phyloP scores from a whole-genome alignment of 2,329 filamentous ascomycete species.

The Xylariaceae sp. region DNA sequence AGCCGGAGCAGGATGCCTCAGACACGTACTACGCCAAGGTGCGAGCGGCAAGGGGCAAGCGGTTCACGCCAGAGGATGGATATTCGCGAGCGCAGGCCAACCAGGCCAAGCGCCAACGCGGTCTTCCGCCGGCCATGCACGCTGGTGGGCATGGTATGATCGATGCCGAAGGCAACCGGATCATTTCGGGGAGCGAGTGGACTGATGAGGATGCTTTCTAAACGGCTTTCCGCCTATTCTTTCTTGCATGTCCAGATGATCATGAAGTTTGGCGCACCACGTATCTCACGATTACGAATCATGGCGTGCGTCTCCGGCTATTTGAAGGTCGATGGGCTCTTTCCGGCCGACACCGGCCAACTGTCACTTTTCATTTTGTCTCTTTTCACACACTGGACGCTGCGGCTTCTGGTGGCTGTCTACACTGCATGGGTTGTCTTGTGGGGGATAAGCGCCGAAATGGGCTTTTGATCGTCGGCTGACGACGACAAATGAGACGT shows the following conservation, averaged over 20 bases:
- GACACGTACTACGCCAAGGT: slow-evolving; percentile 77
- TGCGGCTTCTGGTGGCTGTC: too few relatives aligned
- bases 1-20: slow-evolving; percentile 65
- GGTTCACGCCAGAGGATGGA: slow-evolving; percentile 44
- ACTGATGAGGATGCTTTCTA: slow-evolving; percentile 54
- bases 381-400: too few relatives aligned
- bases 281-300: slow-evolving; percentile 18
- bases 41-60: slow-evolving; percentile 60
- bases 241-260: slow-evolving; percentile 10
- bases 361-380: too few relatives aligned
- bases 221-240: slow-evolving; percentile 24
- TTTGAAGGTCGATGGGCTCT: too few relatives aligned
- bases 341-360: too few relatives aligned
- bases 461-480: too few relatives aligned
- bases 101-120: slow-evolving; percentile 46
- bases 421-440: too few relatives aligned
- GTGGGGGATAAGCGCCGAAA: too few relatives aligned
- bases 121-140: slow-evolving; percentile 43
- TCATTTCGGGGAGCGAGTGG: slow-evolving; percentile 59
- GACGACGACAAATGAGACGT: too few relatives aligned
- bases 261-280: slow-evolving; percentile 18
- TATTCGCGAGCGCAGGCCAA: slow-evolving; percentile 32
- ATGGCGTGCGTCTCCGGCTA: too few relatives aligned
- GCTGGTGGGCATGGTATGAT: slow-evolving; percentile 40
- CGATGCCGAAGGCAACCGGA: slow-evolving; percentile 53